Evolutionary conservation across 108 stramenopile species (phyloP).

Genomic region (Fragilaria radians): DNA sequence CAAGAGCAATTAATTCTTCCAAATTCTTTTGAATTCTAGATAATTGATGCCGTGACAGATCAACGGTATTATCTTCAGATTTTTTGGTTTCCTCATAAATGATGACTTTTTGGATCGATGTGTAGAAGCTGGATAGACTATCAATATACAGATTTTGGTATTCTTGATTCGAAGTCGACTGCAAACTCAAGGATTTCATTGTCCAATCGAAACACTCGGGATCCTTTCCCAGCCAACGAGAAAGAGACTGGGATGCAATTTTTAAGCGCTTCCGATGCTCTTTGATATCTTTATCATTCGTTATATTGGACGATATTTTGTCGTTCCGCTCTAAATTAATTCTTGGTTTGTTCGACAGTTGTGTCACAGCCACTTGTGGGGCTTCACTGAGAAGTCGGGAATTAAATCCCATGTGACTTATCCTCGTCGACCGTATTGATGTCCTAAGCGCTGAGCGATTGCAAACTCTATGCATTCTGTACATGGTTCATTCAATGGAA

Average conservation of each 20-base stretch:
- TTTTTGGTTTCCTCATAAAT: too few relatives aligned
- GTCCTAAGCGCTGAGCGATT: too few relatives aligned
- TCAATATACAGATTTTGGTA: slow-evolving; percentile 48
- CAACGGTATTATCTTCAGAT: neutral
- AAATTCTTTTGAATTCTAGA: slow-evolving; percentile 8
- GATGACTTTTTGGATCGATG: too few relatives aligned
- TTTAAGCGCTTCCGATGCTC: neutral
- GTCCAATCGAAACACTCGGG: slow-evolving; percentile 32
- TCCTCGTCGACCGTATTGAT: too few relatives aligned
- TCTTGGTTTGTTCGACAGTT: too few relatives aligned
- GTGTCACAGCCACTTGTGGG: too few relatives aligned
- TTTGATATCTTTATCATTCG: slow-evolving; percentile 18
- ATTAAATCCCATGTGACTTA: too few relatives aligned
- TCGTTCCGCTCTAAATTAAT: too few relatives aligned
- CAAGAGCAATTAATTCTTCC: slow-evolving; percentile 21
- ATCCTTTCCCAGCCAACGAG: slow-evolving; percentile 29
- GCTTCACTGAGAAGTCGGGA: too few relatives aligned
- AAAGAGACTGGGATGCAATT: slow-evolving; percentile 10
- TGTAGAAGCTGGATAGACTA: slow-evolving; percentile 20
- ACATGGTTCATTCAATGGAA: too few relatives aligned
- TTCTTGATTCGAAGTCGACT: slow-evolving; percentile 9
- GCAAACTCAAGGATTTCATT: slow-evolving; percentile 36
- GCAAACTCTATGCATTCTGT: too few relatives aligned
- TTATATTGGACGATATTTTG: slow-evolving; percentile 33
- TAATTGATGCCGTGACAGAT: slow-evolving; percentile 3